Base-by-base conservation (phyloP, 164 flowering plant genomes). In the Sextonia rubra region DNA sequence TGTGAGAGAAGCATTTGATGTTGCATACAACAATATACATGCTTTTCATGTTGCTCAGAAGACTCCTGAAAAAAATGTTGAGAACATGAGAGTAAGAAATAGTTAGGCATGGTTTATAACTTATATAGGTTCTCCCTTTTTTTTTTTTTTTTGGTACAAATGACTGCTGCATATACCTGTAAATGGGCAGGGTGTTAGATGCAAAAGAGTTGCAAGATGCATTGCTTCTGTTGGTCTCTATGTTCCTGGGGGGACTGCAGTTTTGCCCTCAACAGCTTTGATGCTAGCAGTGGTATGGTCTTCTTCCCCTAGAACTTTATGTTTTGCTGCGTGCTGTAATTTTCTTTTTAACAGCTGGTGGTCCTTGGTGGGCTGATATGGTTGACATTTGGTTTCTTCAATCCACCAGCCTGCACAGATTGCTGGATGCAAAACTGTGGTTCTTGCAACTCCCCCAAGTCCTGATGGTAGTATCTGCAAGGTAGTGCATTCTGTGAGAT, bases 221-320 rank as follows among this genome's bases (percentile, higher is more conserved):
- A 95, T 93, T 82, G 74, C 83, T 64, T 85, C 98, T 76, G 99
- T 93, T 20, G 99, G 99, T 76, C 92, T 95, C 69, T 95, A 91
- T 80, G 99, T 95, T 77, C 99, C 97, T 7, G 99, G 99, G 23
- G 99, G 99, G 47, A 91, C 97, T 85, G 98, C 99, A 68, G 96
- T 95, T 73, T 85, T 95, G 81, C 99, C 99, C 62, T 95, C 99
- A 70, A 95, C 98, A 0, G 94, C 98, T 82, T 81, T 95, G 79
- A 93, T 95, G 99, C 97, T 95, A 74, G 74, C 99, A 79, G 83
- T 93, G 81, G 99, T 95, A 89, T 71, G 52, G n/a, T 52, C 20
- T n/a, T 25, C 20, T 63, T 70, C 26, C 3, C 20, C 55, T 11
- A 52, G 30, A 2, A 52, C n/a, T 44, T 67, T 60, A 12, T 4